Percentiles rank a stretch among this genome's conserved stretches.
Conservation (phyloP, 2,329 filamentous ascomycete species). For the Colletotrichum caudatum region DNA sequence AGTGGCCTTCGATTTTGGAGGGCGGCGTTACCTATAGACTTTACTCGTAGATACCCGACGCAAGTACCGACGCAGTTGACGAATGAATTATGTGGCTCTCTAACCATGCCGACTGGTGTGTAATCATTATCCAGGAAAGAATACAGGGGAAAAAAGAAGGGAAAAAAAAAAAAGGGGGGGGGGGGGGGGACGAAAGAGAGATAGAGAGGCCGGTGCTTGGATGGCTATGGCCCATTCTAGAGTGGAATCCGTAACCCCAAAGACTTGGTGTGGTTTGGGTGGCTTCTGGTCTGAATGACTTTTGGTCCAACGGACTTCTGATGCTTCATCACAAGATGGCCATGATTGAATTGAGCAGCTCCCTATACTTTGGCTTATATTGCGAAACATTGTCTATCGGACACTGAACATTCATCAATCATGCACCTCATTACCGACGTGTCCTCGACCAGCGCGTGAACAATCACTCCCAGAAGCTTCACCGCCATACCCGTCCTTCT, state of each 20-base stretch:
- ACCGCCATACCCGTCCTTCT: background rate
- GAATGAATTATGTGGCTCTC: background rate
- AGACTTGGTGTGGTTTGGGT: no score
- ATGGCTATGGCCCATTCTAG: background rate
- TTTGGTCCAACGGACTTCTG: background rate
- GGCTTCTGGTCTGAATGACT: background rate
- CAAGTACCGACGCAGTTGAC: constrained; percentile 12
- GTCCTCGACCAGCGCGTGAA: background rate
- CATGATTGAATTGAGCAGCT: background rate
- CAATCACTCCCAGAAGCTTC: background rate
- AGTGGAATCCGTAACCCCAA: background rate
- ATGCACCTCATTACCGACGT: constrained; percentile 2
- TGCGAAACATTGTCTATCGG: constrained; percentile 30
- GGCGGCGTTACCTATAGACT: background rate
- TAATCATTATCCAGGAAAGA: background rate
- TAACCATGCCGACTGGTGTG: background rate
- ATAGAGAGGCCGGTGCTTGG: background rate
- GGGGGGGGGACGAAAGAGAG: no score
- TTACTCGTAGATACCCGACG: constrained; percentile 32
- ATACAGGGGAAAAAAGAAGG: no score
- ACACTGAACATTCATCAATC: constrained; percentile 23
- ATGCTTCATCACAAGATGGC: no score
- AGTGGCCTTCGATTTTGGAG: background rate
- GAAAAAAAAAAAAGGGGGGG: no score
- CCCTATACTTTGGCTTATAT: background rate